Conservation (phyloP, 768 basidiomycete species). For the Mycena epipterygia region DNA sequence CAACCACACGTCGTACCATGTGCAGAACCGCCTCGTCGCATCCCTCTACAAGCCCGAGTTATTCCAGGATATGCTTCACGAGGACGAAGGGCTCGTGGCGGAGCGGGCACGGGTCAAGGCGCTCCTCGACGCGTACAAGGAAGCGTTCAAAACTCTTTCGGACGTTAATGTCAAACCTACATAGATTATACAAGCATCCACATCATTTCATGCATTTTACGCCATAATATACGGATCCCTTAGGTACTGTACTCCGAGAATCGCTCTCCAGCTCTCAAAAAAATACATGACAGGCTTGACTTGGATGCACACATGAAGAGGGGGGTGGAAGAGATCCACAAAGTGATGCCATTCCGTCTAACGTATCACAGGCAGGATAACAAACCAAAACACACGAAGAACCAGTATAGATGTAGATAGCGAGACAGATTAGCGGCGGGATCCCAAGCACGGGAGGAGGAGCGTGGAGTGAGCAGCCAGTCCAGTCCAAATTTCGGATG, state of each 20-base stretch:
- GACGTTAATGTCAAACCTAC: conserved; percentile 84
- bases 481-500: conserved; percentile 31
- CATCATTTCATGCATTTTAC: conserved; percentile 15
- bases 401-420: conserved; percentile 34
- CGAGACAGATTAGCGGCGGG: conserved; percentile 35
- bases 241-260: conserved; percentile 2
- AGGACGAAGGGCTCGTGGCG: conserved; percentile 95
- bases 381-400: conserved; percentile 36
- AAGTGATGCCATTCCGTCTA: conserved; percentile 39
- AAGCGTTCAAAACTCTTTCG: conserved; percentile 88
- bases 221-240: conserved; percentile 22
- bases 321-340: conserved; percentile 20
- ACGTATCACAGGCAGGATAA: conserved; percentile 36
- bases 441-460: conserved; percentile 31
- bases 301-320: not conserved
- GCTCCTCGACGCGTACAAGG: conserved; percentile 95
- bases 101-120: conserved; percentile 96
- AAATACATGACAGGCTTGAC: not conserved
- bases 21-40: conserved; percentile 97
- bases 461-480: conserved; percentile 32
- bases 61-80: conserved; percentile 91
- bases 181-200: conserved; percentile 41
- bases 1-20: conserved; percentile 95
- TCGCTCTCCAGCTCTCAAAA: conserved; percentile 1
- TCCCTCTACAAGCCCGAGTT: conserved; percentile 95